phyloP scores from a whole-genome alignment of 2,329 filamentous ascomycete species.

The Drechslerella dactyloides region DNA sequence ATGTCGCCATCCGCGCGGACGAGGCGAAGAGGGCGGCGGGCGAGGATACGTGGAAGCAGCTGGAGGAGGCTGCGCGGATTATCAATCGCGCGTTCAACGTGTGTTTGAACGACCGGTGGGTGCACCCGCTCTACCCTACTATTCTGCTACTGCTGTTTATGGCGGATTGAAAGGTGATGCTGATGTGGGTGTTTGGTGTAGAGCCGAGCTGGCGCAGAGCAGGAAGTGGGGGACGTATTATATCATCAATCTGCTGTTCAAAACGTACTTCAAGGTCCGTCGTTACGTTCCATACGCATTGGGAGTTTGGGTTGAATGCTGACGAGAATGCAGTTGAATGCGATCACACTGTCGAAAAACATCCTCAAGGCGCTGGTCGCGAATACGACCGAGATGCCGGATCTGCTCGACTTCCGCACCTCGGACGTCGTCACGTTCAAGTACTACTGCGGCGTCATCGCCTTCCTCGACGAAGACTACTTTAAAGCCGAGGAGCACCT shows the following conservation, averaged over 20 bases:
- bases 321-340: constrained; percentile 68
- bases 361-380: constrained; percentile 83
- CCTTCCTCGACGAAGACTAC: constrained; percentile 94
- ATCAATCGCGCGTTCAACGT: constrained; percentile 91
- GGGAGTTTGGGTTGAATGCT: neutral
- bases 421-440: constrained; percentile 94
- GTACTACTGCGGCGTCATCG: constrained; percentile 93
- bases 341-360: constrained; percentile 85
- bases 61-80: constrained; percentile 88
- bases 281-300: neutral
- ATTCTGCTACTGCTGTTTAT: constrained; percentile 16
- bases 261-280: constrained; percentile 86
- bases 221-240: constrained; percentile 98
- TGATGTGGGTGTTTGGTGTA: constrained; percentile 57
- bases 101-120: constrained; percentile 86
- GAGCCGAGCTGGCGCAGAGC: constrained; percentile 82
- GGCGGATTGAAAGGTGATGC: constrained; percentile 50
- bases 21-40: constrained; percentile 68
- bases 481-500: constrained; percentile 79
- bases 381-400: constrained; percentile 78
- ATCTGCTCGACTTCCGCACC: constrained; percentile 78
- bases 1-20: constrained; percentile 91
- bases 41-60: constrained; percentile 76
- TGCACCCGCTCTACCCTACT: constrained; percentile 26
- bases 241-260: constrained; percentile 92